Base-by-base conservation (phyloP, 106 monocot genomes). In the Allium cepa region DNA sequence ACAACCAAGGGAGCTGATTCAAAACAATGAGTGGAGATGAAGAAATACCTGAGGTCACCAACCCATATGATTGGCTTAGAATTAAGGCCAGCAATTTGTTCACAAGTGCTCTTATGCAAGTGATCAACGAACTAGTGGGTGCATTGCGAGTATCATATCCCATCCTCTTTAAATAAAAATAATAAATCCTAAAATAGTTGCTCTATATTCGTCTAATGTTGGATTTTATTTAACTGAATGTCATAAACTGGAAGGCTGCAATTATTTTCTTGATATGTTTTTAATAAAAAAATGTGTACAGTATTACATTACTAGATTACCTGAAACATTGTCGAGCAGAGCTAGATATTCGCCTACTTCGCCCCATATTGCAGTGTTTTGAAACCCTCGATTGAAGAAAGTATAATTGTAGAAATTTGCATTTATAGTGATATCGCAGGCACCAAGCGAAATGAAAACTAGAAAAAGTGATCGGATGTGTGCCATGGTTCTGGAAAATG, bases 61-160 rank as follows among this genome's bases (percentile, higher is more conserved):
- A 96, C 88, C 69, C 77, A 96, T 4, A 45, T 65, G 49, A 92
- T 84, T 8, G 69, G 75, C 5, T 69, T 59, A 10, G 85, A 79
- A 0, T 64, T 46, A 10, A 96, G 79, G 11, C 96, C 96, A 3
- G 62, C 9, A 0, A 84, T 70, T 59, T 80, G 83, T 68, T 96
- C 96, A 5, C 69, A 66, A n/a, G 96, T 64, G 71, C 82, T 92
- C 47, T 67, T n/a, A n/a, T n/a, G n/a, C n/a, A n/a, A n/a, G n/a
- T n/a, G n/a, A n/a, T n/a, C n/a, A n/a, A n/a, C n/a, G n/a, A n/a
- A n/a, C n/a, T n/a, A n/a, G n/a, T n/a, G n/a, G n/a, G n/a, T n/a
- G n/a, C 36, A 36, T 36, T 36, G 36, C 22, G 36, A 36, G 36
- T 36, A 36, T 36, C 36, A 36, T 36, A 36, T 36, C 36, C 36